Percentiles rank a stretch among this genome's conserved stretches.
Evolutionary conservation across 2,329 filamentous ascomycete species (phyloP).

Genomic region (Exophiala lecanii-corni): DNA sequence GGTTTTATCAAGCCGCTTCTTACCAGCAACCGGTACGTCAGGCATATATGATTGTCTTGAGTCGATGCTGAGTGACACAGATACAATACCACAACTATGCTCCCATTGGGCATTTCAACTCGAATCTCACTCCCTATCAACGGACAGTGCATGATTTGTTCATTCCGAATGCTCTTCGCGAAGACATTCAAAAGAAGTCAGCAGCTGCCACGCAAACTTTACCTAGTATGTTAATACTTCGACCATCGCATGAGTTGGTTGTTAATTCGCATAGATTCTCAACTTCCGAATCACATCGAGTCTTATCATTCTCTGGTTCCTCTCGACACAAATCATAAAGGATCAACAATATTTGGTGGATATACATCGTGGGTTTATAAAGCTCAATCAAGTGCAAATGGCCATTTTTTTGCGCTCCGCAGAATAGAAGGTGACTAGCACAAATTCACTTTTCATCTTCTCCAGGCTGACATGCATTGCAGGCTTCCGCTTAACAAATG

Average conservation of each 20-base stretch:
- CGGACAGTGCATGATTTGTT: slow-evolving; percentile 87
- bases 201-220: slow-evolving; percentile 82
- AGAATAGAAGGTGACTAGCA: slow-evolving; percentile 65
- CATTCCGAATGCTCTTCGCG: slow-evolving; percentile 76
- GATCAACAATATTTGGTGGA: slow-evolving; percentile 67
- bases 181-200: slow-evolving; percentile 83
- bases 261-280: slow-evolving; percentile 47
- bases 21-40: slow-evolving; percentile 60
- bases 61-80: slow-evolving; percentile 35
- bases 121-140: slow-evolving; percentile 80
- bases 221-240: slow-evolving; percentile 55
- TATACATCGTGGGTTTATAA: slow-evolving; percentile 95
- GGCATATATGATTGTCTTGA: neutral
- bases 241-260: slow-evolving; percentile 4
- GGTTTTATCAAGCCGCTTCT: slow-evolving; percentile 61
- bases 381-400: slow-evolving; percentile 81
- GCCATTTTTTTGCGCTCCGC: slow-evolving; percentile 79
- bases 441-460: no score
- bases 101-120: slow-evolving; percentile 74
- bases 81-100: slow-evolving; percentile 92
- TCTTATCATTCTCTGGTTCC: slow-evolving; percentile 91
- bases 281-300: slow-evolving; percentile 70
- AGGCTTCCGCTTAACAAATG: slow-evolving; percentile 83
- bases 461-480: slow-evolving; percentile 8
- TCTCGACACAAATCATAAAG: slow-evolving; percentile 77